A percentile compares a stretch with the other conserved stretches of the same genome.
phyloP scores from a whole-genome alignment of 75 land plant species.

The Adiantum capillusveneris region DNA sequence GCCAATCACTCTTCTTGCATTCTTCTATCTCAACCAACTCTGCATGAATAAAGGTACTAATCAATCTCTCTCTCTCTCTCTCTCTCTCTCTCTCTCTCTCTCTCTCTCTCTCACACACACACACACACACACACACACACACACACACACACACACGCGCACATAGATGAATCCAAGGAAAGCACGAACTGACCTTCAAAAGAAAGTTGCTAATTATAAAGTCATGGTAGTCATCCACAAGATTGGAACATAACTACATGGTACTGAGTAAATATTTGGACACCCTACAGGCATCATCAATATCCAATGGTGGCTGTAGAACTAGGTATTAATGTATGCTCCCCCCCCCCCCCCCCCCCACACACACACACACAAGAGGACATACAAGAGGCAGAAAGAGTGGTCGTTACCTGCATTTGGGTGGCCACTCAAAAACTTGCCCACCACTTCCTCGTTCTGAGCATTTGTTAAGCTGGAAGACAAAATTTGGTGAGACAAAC shows the following conservation, averaged over 20 bases:
- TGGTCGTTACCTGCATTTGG: slow-evolving; percentile 27
- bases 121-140: background rate
- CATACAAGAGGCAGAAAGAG: too few relatives aligned
- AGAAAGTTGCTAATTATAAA: too few relatives aligned
- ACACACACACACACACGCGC: slow-evolving; percentile 35
- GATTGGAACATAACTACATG: too few relatives aligned
- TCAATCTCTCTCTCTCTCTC: background rate
- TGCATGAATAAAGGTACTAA: slow-evolving; percentile 10
- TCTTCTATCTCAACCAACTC: slow-evolving; percentile 59
- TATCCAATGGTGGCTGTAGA: too few relatives aligned
- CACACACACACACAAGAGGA: slow-evolving; percentile 33
- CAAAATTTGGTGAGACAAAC: too few relatives aligned
- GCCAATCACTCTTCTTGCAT: slow-evolving; percentile 52
- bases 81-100: background rate
- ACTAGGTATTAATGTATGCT: too few relatives aligned
- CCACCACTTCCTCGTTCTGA: slow-evolving; percentile 83
- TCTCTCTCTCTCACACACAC: background rate
- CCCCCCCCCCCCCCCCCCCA: too few relatives aligned
- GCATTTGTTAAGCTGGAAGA: slow-evolving; percentile 75
- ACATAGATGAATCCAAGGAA: too few relatives aligned
- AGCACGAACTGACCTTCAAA: too few relatives aligned
- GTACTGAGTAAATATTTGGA: too few relatives aligned
- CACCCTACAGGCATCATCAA: too few relatives aligned
- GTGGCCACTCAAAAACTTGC: slow-evolving; percentile 60
- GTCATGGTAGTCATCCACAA: too few relatives aligned